These are phyloP conservation scores for Fusarium duplospermum DNA, from an alignment of 2,329 filamentous ascomycete genomes.

Conservation along the genomic window DNA sequence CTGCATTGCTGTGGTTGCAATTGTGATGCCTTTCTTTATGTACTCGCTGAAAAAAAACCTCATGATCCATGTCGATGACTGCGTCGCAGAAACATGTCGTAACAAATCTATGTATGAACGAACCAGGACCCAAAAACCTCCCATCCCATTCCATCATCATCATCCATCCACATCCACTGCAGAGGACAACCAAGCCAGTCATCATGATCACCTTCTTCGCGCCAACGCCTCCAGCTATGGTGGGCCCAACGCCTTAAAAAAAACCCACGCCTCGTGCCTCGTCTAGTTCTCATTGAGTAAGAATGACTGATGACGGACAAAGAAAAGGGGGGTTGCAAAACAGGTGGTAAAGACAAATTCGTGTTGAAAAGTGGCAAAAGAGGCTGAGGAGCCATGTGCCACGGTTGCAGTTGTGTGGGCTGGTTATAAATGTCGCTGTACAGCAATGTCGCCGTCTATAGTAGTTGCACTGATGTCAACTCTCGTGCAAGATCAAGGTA, in stretches of 20 bases:
- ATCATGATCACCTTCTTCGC: constrained; percentile 25
- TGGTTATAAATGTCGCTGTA: constrained; percentile 1
- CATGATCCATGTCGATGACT: constrained; percentile 34
- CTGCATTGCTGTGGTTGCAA: not conserved
- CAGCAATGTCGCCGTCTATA: constrained; percentile 16
- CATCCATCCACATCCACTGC: not conserved
- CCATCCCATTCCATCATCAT: constrained; percentile 23
- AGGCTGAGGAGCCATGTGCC: constrained; percentile 1
- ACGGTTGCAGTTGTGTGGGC: not conserved
- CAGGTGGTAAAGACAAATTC: constrained; percentile 23
- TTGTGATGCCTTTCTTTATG: constrained; percentile 20
- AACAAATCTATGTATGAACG: constrained; percentile 38
- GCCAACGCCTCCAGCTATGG: constrained; percentile 33
- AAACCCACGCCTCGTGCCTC: constrained; percentile 19
- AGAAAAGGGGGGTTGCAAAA: constrained; percentile 20
- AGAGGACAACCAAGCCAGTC: constrained; percentile 17
- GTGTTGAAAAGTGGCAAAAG: not conserved
- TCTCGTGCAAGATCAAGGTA: constrained; percentile 5
- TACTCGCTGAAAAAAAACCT: constrained; percentile 32
- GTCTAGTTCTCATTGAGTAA: constrained; percentile 22
- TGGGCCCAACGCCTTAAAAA: constrained; percentile 33
- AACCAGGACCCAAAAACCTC: constrained; percentile 15
- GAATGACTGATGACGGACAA: constrained; percentile 23
- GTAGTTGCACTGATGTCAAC: constrained; percentile 10
- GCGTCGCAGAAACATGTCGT: constrained; percentile 35